phyloP scores from a whole-genome alignment of 2,329 filamentous ascomycete genomes.

The Colletotrichum higginsianum region DNA sequence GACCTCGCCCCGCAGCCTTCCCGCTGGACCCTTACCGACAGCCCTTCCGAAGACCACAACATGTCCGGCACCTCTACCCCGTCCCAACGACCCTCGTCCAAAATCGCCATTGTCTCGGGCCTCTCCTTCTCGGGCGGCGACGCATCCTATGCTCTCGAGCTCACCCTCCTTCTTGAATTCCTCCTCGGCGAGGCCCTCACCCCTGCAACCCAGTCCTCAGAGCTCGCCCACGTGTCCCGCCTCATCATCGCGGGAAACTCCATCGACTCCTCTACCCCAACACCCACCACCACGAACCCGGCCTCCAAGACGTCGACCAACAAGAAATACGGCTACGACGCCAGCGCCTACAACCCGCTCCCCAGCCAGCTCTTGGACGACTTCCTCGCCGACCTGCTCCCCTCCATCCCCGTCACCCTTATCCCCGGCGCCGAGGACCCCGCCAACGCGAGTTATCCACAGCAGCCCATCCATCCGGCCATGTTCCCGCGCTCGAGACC shows the following conservation, averaged over 20 bases:
- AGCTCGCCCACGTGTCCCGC: conserved; percentile 79
- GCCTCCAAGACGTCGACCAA: conserved; percentile 61
- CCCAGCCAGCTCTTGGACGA: conserved; percentile 88
- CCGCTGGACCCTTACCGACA: conserved; percentile 80
- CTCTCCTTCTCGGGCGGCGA: conserved; percentile 85
- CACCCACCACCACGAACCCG: conserved; percentile 58
- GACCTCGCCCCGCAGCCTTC: conserved; percentile 87
- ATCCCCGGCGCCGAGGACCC: conserved; percentile 89
- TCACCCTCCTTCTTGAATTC: conserved; percentile 87
- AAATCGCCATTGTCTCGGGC: conserved; percentile 90
- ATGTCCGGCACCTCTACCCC: conserved; percentile 66
- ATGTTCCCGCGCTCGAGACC: conserved; percentile 85
- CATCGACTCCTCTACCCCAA: conserved; percentile 77
- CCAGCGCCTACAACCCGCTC: conserved; percentile 86
- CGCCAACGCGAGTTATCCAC: conserved; percentile 89
- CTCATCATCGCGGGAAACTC: conserved; percentile 95
- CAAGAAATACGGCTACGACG: conserved; percentile 97
- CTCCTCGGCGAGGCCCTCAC: conserved; percentile 86
- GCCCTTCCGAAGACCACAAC: conserved; percentile 61
- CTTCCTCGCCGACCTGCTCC: conserved; percentile 85
- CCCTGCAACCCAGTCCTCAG: conserved; percentile 68
- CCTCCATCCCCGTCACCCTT: conserved; percentile 89
- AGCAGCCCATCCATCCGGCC: conserved; percentile 92
- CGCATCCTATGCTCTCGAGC: conserved; percentile 78
- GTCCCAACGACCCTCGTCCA: conserved; percentile 52